phyloP scores from a whole-genome alignment of 495 filamentous ascomycete species.

The Cenococcum geophilum region DNA sequence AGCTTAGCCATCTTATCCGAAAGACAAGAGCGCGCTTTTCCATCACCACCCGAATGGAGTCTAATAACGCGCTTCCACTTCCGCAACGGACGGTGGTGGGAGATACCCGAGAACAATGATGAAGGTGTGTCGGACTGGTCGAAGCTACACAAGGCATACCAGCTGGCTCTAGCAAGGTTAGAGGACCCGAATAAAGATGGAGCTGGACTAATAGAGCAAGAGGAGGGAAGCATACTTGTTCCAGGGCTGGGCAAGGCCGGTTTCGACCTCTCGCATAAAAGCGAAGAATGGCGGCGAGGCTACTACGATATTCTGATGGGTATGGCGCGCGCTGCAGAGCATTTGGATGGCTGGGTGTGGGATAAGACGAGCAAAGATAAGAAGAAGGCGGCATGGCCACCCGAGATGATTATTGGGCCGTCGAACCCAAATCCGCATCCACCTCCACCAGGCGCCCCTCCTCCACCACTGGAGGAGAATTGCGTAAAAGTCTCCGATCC shows the following conservation, averaged over 20 bases:
- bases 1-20: constrained; percentile 59
- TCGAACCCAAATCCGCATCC: constrained; percentile 77
- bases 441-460: constrained; percentile 48
- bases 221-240: constrained; percentile 51
- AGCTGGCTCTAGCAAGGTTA: constrained; percentile 45
- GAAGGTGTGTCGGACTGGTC: constrained; percentile 59
- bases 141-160: constrained; percentile 48
- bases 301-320: constrained; percentile 78
- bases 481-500: constrained; percentile 57
- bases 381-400: constrained; percentile 52
- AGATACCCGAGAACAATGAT: constrained; percentile 45
- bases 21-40: constrained; percentile 62
- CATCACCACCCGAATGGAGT: constrained; percentile 69
- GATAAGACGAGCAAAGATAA: constrained; percentile 53
- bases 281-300: constrained; percentile 72
- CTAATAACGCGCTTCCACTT: constrained; percentile 40
- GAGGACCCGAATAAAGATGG: constrained; percentile 60
- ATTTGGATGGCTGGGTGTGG: constrained; percentile 66
- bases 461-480: constrained; percentile 60
- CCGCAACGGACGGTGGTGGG: constrained; percentile 31
- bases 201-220: constrained; percentile 49
- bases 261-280: constrained; percentile 65
- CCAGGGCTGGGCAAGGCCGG: constrained; percentile 53
- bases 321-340: constrained; percentile 67
- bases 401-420: constrained; percentile 65